Base-by-base conservation (phyloP, 768 basidiomycete genomes). In the Phaeolepiota aurea region DNA sequence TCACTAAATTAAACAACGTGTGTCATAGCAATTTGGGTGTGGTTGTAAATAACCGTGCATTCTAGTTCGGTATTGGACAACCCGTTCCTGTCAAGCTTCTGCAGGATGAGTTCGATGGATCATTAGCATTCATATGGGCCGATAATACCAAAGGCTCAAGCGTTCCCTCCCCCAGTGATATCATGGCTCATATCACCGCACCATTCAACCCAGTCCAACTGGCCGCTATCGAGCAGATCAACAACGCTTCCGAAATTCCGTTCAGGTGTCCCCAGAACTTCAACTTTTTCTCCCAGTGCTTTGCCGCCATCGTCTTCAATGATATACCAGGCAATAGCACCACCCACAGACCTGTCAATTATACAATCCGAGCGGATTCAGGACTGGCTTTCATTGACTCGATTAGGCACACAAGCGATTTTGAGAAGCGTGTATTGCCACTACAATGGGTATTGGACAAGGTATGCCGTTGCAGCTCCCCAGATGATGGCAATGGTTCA, bases 401-500 rank as follows among this genome's bases (percentile, higher is more conserved):
- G 0, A 63, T 66, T 15, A 61, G 64, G 14, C 84, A 86, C 51
- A 72, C 61, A 2, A 79, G 82, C 44, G 82, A 85, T 56, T 77
- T 80, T 47, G 83, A 87, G 55, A 62, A 62, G 40, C 62, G 79
- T 34, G 67, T 86, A 20, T 53, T 89, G 13, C 87, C 87, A 1
- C 47, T 89, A 15, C 87, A 89, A 46, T 80, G 85, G 72, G 81
- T 84, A 7, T 63, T 89, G 23, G 87, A 89, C 49, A 65, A 74
- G 54, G 84, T 80, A 45, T 19, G 73, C 44, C 3, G 16, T 9
- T 41, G n/a, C 21, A 5, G n/a, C 16, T 13, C 9, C 28, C 15
- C 19, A 15, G 13, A 21, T 5, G 28, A 28, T 12, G 5, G 0
- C 9, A 32, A 16, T 18, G 39, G 23, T 21, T 32, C 2, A 42